These are phyloP conservation scores for Diaporthe citrichinensis DNA, from an alignment of 2,329 filamentous ascomycete genomes.

Conservation along the genomic window DNA sequence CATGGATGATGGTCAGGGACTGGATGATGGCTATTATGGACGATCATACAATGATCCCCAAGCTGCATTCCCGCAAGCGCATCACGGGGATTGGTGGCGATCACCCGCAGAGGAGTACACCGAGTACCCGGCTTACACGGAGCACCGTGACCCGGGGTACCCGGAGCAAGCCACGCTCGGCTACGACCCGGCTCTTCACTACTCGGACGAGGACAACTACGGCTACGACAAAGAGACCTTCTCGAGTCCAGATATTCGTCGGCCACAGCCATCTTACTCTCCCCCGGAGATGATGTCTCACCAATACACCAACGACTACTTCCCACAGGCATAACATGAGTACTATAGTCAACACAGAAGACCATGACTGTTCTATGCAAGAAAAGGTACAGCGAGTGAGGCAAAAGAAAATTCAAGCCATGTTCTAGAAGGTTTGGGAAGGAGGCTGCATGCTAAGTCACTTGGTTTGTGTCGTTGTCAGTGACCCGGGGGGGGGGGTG, in stretches of 20 bases:
- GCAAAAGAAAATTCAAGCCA: background rate
- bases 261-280: conserved; percentile 17
- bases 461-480: too few species aligned
- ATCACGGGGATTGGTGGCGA: conserved; percentile 5
- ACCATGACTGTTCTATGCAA: background rate
- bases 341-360: conserved; percentile 4
- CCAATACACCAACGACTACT: background rate
- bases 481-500: too few species aligned
- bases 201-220: background rate
- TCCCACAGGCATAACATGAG: background rate
- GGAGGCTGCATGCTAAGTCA: background rate
- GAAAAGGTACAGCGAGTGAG: background rate
- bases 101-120: background rate
- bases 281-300: background rate
- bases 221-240: background rate
- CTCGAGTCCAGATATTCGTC: background rate
- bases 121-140: background rate
- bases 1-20: background rate
- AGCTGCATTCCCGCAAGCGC: background rate
- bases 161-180: background rate
- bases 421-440: background rate
- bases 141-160: background rate
- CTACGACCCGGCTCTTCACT: background rate
- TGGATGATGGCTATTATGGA: background rate
- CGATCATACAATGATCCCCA: background rate